A percentile compares a stretch with the other conserved stretches of the same genome.
phyloP scores from a whole-genome alignment of 176 grass and related monocot species.

The Luzula sylvatica region DNA sequence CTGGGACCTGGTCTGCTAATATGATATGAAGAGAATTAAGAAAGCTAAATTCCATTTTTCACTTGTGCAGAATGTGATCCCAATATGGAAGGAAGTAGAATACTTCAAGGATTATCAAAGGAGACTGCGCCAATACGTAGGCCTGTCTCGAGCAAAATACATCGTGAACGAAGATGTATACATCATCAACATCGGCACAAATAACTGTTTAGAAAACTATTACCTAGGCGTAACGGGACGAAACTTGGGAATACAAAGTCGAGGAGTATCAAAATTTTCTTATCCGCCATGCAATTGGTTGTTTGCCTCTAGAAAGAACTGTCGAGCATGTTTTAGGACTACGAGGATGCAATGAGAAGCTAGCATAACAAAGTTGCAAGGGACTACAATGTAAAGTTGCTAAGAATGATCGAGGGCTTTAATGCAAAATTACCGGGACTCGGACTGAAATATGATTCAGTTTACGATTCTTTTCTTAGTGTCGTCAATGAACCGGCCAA shows the following conservation, averaged over 20 bases:
- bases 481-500: constrained; percentile 40
- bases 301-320: constrained; percentile 62
- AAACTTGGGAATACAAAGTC: constrained; percentile 43
- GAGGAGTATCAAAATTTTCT: constrained; percentile 52
- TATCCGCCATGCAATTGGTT: constrained; percentile 54
- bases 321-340: constrained; percentile 22
- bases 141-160: constrained; percentile 4
- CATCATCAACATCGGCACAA: constrained; percentile 74
- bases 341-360: constrained; percentile 53
- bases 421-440: too few relatives aligned
- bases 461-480: constrained; percentile 38
- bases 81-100: too few relatives aligned
- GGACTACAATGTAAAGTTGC: too few relatives aligned
- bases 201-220: constrained; percentile 91
- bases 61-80: too few relatives aligned
- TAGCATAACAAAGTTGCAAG: constrained; percentile 54
- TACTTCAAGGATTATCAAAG: too few relatives aligned
- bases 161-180: constrained; percentile 54
- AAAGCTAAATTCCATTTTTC: too few relatives aligned
- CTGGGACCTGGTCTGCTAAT: too few relatives aligned
- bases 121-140: constrained; percentile 23
- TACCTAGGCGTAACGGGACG: constrained; percentile 40
- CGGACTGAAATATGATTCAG: constrained; percentile 28
- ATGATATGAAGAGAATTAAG: too few relatives aligned
- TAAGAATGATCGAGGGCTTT: too few relatives aligned